A percentile compares a stretch with the other conserved stretches of the same genome.
phyloP scores from a whole-genome alignment of 2,329 filamentous ascomycete species.

The Aureobasidium sp. region DNA sequence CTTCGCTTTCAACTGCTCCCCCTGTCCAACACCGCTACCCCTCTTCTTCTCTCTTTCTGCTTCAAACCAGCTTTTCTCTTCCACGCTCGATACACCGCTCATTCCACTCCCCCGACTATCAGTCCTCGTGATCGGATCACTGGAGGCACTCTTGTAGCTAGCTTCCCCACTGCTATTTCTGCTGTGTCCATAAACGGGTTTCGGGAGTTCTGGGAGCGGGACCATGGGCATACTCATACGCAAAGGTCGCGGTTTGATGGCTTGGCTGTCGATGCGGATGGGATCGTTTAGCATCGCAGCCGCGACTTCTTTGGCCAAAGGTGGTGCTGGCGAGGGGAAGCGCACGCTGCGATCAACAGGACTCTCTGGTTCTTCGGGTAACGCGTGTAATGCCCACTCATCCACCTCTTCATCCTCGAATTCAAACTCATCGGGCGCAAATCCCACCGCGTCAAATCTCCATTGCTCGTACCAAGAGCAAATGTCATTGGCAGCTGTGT shows the following conservation, averaged over 20 bases:
- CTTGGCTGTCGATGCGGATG: not conserved
- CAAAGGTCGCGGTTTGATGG: not conserved
- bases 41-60: not conserved
- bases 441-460: conserved; percentile 24
- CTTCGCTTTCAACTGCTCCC: not conserved
- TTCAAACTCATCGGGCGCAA: not conserved
- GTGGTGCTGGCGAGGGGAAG: not conserved
- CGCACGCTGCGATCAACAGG: not conserved
- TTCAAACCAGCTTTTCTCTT: conserved; percentile 13
- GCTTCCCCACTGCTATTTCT: conserved; percentile 19
- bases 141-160: conserved; percentile 15
- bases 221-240: not conserved
- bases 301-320: conserved; percentile 1
- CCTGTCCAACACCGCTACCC: not conserved
- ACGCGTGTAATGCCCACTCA: not conserved
- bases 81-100: conserved; percentile 10
- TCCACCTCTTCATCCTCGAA: not conserved
- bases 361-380: conserved; percentile 1
- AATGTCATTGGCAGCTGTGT: conserved; percentile 34
- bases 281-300: not conserved
- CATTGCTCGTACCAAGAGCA: conserved; percentile 37
- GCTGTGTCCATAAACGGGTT: conserved; percentile 17
- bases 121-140: conserved; percentile 12
- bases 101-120: conserved; percentile 17
- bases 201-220: not conserved